Base-by-base conservation (phyloP, 257 asterid species). In the Penstemon barbatus region DNA sequence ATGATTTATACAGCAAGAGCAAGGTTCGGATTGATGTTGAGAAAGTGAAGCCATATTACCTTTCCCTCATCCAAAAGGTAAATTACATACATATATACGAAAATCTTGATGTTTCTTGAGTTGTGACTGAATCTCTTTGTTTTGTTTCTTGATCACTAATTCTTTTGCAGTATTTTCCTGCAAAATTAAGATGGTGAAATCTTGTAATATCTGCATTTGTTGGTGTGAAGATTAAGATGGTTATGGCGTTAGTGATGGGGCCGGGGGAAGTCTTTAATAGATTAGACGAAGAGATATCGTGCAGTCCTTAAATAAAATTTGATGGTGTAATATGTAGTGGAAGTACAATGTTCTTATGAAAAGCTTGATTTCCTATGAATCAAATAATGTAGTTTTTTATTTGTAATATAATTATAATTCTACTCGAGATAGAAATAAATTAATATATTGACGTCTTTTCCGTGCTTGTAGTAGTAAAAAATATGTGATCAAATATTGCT, bases 1-100 rank as follows among this genome's bases (percentile, higher is more conserved):
- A 89, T 61, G 97, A 91, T 69, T 74, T 89, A 0, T 89, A 87
- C 79, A 91, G 93, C 83, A 91, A 89, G 80, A 89, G 95, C 78
- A 89, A 89, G 77, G 91, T 80, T 25, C 58, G 83, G 61, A 43
- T 89, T 55, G 86, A 85, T 57, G 90, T 87, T 48, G 94, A 87
- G 75, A 78, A 80, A 59, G 95, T 89, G 43, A 89, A 87, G 73
- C 92, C 96, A 8, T 89, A 89, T 63, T 91, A 91, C 68, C 75
- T 88, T 41, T 91, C 97, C 37, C 90, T 91, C 56, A 79, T 91
- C 62, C 65, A 86, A 7, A 88, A 88, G 91, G 97, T 90, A 18
- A 60, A 40, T 3, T 11, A 25, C 33, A 25, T 1, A 1, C 33
- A 25, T 25, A 25, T 25, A 25, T 25, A 25, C 33, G 33, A 25